Percentiles rank a stretch among this genome's conserved stretches.
These are phyloP conservation scores for Termitomyces eurrhizus DNA, from an alignment of 768 basidiomycete genomes.

Conservation along the genomic window DNA sequence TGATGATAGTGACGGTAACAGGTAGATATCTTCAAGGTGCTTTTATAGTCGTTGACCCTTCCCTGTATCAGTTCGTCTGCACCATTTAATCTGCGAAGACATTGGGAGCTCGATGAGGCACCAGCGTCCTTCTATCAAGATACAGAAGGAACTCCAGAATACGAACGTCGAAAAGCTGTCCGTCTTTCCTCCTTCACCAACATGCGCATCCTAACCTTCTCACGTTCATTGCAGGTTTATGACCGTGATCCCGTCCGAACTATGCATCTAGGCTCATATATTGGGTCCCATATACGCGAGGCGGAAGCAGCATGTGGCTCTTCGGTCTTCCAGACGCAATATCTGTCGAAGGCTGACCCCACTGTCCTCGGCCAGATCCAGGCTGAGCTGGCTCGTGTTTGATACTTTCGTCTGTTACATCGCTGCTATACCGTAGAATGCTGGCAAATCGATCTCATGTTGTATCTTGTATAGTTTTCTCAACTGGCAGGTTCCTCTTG, in stretches of 20 bases:
- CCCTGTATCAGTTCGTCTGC: slow-evolving; percentile 18
- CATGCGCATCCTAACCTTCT: slow-evolving; percentile 2
- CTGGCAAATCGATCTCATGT: background rate
- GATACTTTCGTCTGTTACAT: background rate
- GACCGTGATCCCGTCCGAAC: slow-evolving; percentile 72
- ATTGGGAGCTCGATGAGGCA: slow-evolving; percentile 67
- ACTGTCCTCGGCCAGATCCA: slow-evolving; percentile 71
- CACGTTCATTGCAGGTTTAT: slow-evolving; percentile 45
- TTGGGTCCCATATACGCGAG: slow-evolving; percentile 56
- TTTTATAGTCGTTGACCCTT: background rate
- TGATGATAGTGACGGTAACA: slow-evolving; percentile 32
- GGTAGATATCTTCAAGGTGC: slow-evolving; percentile 19
- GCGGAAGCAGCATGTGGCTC: slow-evolving; percentile 60
- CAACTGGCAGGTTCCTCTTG: background rate
- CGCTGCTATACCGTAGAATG: background rate
- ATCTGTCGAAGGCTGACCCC: slow-evolving; percentile 66
- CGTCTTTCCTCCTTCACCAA: slow-evolving; percentile 18
- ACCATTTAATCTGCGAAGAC: slow-evolving; percentile 46
- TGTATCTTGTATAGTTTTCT: background rate
- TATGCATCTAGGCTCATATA: slow-evolving; percentile 54
- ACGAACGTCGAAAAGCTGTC: slow-evolving; percentile 71
- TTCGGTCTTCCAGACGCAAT: slow-evolving; percentile 52
- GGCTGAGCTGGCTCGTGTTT: slow-evolving; percentile 37
- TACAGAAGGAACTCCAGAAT: slow-evolving; percentile 72
- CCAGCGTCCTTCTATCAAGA: slow-evolving; percentile 56